Conservation (phyloP, 768 basidiomycete species). For the Tulasnella sp. region DNA sequence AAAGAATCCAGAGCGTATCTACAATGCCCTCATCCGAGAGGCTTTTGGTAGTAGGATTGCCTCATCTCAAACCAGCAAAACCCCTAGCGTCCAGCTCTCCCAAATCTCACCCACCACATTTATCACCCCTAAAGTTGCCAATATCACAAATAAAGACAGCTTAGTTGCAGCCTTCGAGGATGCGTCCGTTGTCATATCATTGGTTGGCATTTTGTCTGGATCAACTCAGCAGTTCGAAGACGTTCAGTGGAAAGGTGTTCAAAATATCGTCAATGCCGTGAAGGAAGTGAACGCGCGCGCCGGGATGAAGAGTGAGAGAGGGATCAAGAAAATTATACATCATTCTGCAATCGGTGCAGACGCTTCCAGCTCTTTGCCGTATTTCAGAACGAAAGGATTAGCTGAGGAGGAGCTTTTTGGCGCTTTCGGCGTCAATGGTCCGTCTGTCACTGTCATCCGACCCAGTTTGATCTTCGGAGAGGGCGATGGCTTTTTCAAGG, state of each 20-base stretch:
- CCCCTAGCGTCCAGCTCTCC: constrained; percentile 19
- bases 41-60: constrained; percentile 25
- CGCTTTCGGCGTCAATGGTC: constrained; percentile 46
- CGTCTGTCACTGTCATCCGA: constrained; percentile 50
- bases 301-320: background rate
- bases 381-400: constrained; percentile 49
- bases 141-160: constrained; percentile 44
- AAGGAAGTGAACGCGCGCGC: constrained; percentile 30
- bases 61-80: background rate
- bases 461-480: constrained; percentile 69
- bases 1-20: constrained; percentile 39
- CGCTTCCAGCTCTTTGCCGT: constrained; percentile 42
- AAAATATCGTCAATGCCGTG: constrained; percentile 49
- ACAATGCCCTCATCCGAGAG: constrained; percentile 26
- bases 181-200: constrained; percentile 49
- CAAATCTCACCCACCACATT: constrained; percentile 27
- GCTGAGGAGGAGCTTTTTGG: constrained; percentile 46
- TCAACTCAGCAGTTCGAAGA: constrained; percentile 43
- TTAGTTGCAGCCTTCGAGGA: constrained; percentile 40
- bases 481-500: constrained; percentile 65
- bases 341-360: constrained; percentile 72
- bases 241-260: constrained; percentile 53
- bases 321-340: constrained; percentile 41
- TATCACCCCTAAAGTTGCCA: constrained; percentile 35
- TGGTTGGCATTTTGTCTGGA: constrained; percentile 59